phyloP scores from a whole-genome alignment of 225 moss, liverwort and hornwort genomes.

The Polytrichum formosum region DNA sequence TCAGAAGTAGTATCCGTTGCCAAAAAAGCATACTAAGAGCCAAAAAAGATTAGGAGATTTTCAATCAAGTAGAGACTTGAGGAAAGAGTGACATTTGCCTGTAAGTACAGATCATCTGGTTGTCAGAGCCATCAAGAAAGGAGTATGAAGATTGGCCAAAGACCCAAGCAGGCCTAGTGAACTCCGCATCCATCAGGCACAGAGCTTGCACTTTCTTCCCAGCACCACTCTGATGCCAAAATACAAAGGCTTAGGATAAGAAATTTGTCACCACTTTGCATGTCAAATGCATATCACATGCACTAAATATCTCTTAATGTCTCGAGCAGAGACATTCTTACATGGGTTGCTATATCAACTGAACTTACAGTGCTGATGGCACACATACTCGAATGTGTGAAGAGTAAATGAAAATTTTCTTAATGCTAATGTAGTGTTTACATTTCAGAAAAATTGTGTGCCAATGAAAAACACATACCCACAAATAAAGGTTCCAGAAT shows the following conservation, averaged over 20 bases:
- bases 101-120: conserved; percentile 67
- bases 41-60: background rate
- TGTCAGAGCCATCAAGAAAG: conserved; percentile 54
- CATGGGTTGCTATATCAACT: background rate
- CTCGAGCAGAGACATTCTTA: background rate
- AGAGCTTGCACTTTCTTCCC: conserved; percentile 59
- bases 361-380: background rate
- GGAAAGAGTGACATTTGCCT: conserved; percentile 31
- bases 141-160: conserved; percentile 76
- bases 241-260: background rate
- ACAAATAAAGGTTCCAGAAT: conserved; percentile 90
- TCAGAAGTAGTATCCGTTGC: background rate
- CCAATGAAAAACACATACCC: conserved; percentile 39
- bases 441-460: too few relatives aligned
- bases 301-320: too few relatives aligned
- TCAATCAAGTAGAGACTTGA: background rate
- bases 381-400: conserved; percentile 1
- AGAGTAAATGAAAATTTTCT: background rate
- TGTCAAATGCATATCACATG: too few relatives aligned
- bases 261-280: background rate
- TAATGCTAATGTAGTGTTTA: too few relatives aligned
- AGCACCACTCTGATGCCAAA: conserved; percentile 41
- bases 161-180: conserved; percentile 73
- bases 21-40: background rate
- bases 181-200: conserved; percentile 77